These are phyloP conservation scores for Bimuria novae-zelandiae DNA, from an alignment of 2,329 filamentous ascomycete species.

Conservation along the genomic window DNA sequence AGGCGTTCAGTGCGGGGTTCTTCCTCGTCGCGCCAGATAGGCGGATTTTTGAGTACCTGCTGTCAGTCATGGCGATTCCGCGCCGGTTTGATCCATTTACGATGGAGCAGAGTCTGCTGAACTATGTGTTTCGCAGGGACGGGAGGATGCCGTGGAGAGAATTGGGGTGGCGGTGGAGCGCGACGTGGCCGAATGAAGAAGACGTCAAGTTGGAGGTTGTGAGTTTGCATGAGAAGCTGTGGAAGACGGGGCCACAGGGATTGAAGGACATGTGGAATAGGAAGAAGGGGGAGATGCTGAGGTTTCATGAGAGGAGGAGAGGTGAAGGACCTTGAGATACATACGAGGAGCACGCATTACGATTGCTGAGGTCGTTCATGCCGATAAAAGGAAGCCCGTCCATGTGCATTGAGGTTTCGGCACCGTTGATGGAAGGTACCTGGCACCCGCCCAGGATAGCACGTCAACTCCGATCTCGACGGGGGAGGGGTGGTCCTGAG, in stretches of 20 bases:
- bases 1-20: conserved; percentile 49
- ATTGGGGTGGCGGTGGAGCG: conserved; percentile 47
- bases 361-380: too few relatives aligned
- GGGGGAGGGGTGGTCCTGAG: too few relatives aligned
- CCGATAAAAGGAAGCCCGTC: too few relatives aligned
- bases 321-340: too few relatives aligned
- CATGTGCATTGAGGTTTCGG: too few relatives aligned
- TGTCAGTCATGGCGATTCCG: conserved; percentile 42
- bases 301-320: conserved; percentile 8
- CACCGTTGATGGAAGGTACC: too few relatives aligned
- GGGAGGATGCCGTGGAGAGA: conserved; percentile 52
- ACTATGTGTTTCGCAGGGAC: conserved; percentile 49
- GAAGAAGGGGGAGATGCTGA: conserved; percentile 12
- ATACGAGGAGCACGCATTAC: too few relatives aligned
- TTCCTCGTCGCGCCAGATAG: conserved; percentile 47
- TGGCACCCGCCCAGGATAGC: too few relatives aligned
- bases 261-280: conserved; percentile 13
- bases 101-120: conserved; percentile 52
- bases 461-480: too few relatives aligned
- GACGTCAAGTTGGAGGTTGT: conserved; percentile 42
- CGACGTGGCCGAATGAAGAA: conserved; percentile 43
- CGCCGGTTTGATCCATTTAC: conserved; percentile 46
- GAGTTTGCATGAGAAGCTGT: conserved; percentile 48
- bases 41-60: conserved; percentile 47
- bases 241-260: conserved; percentile 25